phyloP scores from a whole-genome alignment of 75 land plant genomes.

The Cupressus sempervirens region DNA sequence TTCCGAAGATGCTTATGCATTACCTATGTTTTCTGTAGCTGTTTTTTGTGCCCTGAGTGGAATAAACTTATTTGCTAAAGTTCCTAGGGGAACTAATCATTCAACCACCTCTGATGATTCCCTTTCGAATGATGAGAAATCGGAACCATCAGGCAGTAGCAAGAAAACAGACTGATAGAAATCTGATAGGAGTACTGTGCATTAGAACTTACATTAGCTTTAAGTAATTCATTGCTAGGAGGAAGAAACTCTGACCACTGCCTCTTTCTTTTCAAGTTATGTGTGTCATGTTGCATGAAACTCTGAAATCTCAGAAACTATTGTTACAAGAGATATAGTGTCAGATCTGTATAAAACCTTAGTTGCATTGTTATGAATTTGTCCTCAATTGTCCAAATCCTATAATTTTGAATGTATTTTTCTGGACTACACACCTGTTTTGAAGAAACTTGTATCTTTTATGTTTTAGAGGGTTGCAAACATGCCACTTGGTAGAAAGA shows the following conservation, averaged over 20 bases:
- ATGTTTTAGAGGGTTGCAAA: background rate
- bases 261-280: background rate
- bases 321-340: background rate
- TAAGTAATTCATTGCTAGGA: background rate
- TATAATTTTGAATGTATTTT: background rate
- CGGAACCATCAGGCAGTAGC: background rate
- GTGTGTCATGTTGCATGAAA: background rate
- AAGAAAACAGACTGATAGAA: background rate
- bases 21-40: slow-evolving; percentile 27
- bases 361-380: background rate
- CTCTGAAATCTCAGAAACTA: background rate
- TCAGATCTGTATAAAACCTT: background rate
- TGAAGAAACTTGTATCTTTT: background rate
- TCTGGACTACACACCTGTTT: background rate
- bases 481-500: background rate
- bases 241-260: background rate
- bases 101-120: background rate
- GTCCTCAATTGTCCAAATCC: background rate
- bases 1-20: slow-evolving; percentile 8
- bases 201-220: background rate
- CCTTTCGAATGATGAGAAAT: slow-evolving; percentile 3
- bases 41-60: slow-evolving; percentile 23
- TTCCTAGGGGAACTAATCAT: background rate
- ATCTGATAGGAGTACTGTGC: background rate
- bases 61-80: background rate